phyloP scores from a whole-genome alignment of 2,329 filamentous ascomycete genomes.

The Alternaria angustiovoidea region DNA sequence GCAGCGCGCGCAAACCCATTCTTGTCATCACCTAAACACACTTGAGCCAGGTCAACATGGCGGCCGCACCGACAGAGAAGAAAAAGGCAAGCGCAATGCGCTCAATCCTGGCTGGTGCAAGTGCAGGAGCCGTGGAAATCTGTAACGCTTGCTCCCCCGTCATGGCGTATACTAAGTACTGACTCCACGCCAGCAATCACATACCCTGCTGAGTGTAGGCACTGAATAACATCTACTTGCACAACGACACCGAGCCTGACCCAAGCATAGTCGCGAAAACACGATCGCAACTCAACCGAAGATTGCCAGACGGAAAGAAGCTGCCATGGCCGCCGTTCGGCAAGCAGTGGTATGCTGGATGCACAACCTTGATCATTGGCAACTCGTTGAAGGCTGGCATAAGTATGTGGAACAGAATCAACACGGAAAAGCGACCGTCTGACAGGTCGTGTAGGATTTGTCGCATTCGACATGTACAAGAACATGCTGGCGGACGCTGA shows the following conservation, averaged over 20 bases:
- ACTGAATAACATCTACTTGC: background rate
- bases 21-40: background rate
- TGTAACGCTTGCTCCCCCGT: constrained; percentile 59
- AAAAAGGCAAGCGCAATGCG: constrained; percentile 77
- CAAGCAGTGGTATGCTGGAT: constrained; percentile 94
- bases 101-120: constrained; percentile 89
- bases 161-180: constrained; percentile 18
- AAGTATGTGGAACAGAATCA: constrained; percentile 65
- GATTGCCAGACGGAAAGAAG: constrained; percentile 81
- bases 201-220: constrained; percentile 89
- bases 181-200: constrained; percentile 72
- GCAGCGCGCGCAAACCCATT: constrained; percentile 4
- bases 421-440: background rate
- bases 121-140: constrained; percentile 95
- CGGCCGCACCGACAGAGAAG: constrained; percentile 43
- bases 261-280: constrained; percentile 81
- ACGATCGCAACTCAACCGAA: constrained; percentile 88
- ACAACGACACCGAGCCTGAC: constrained; percentile 19
- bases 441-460: constrained; percentile 69
- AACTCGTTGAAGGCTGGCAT: constrained; percentile 97
- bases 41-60: constrained; percentile 26
- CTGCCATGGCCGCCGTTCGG: constrained; percentile 95
- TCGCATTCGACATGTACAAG: constrained; percentile 97
- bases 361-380: constrained; percentile 94
- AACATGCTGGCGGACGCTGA: constrained; percentile 79